A percentile compares a stretch with the other conserved stretches of the same genome.
These are phyloP conservation scores for Lithospermum erythrorhizon DNA, from an alignment of 257 asterid genomes.

Conservation along the genomic window DNA sequence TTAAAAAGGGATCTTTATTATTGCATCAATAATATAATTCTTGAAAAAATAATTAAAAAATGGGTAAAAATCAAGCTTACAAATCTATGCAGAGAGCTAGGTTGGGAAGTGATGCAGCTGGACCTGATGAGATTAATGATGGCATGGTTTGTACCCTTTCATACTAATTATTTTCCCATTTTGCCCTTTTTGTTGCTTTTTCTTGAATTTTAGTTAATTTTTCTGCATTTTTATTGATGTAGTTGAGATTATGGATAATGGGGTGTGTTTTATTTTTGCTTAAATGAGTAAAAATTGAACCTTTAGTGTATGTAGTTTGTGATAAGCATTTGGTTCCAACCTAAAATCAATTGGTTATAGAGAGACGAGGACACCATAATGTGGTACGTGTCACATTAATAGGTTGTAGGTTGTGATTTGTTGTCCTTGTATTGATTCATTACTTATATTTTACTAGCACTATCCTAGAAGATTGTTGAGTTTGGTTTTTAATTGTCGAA, in stretches of 20 bases:
- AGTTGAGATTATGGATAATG: neutral
- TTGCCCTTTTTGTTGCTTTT: neutral
- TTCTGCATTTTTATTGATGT: neutral
- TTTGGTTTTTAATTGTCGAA: no score
- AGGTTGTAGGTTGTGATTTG: no score
- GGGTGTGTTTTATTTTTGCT: neutral
- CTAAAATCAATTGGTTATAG: no score
- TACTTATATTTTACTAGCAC: no score
- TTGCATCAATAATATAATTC: no score
- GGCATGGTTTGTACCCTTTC: slow-evolving; percentile 90
- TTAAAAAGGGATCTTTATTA: neutral
- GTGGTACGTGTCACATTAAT: no score
- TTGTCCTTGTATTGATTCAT: no score
- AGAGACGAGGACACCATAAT: no score
- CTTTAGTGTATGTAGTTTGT: neutral
- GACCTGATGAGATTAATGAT: slow-evolving; percentile 71
- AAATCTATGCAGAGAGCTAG: slow-evolving; percentile 87
- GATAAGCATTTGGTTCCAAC: no score
- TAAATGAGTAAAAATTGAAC: neutral
- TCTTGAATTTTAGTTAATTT: neutral
- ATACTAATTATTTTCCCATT: slow-evolving; percentile 12
- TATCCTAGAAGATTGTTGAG: no score
- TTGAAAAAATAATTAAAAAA: slow-evolving; percentile 9
- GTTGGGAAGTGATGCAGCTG: slow-evolving; percentile 62
- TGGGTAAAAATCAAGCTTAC: slow-evolving; percentile 92